phyloP scores from a whole-genome alignment of 257 asterid species.

The Cynanchum wilfordii region DNA sequence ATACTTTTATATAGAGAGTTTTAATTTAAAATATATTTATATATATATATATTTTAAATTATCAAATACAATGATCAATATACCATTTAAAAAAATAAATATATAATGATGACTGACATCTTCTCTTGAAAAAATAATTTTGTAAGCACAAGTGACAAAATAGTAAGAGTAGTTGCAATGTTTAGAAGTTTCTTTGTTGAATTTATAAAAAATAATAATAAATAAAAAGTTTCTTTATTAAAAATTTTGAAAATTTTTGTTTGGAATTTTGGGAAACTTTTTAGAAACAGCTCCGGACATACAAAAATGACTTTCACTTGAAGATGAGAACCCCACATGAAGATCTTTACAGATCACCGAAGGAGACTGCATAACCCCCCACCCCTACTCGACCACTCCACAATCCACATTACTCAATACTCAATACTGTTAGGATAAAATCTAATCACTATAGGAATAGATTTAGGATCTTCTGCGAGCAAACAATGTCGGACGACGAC shows the following conservation, averaged over 20 bases:
- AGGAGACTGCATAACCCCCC: background rate
- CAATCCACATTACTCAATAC: background rate
- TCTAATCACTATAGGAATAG: background rate
- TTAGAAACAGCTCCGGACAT: background rate
- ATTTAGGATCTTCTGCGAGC: background rate
- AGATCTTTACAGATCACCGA: conserved; percentile 1
- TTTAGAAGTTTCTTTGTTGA: too few relatives aligned
- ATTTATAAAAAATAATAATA: too few relatives aligned
- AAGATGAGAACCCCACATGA: background rate
- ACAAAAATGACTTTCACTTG: background rate
- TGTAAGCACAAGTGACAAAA: too few relatives aligned
- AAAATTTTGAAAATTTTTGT: background rate
- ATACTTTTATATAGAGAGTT: too few relatives aligned
- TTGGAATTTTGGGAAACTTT: background rate
- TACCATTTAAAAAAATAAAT: too few relatives aligned
- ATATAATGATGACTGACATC: too few relatives aligned
- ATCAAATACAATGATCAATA: too few relatives aligned
- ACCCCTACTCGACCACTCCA: background rate
- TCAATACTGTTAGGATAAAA: background rate
- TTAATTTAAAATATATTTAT: too few relatives aligned
- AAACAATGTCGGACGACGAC: conserved; percentile 63
- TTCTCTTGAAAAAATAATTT: too few relatives aligned
- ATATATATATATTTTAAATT: too few relatives aligned
- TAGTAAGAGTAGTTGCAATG: too few relatives aligned
- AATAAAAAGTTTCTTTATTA: too few relatives aligned